Conservation (phyloP, 139 green algal species). For the Chlamydomonas sphaeroides region DNA sequence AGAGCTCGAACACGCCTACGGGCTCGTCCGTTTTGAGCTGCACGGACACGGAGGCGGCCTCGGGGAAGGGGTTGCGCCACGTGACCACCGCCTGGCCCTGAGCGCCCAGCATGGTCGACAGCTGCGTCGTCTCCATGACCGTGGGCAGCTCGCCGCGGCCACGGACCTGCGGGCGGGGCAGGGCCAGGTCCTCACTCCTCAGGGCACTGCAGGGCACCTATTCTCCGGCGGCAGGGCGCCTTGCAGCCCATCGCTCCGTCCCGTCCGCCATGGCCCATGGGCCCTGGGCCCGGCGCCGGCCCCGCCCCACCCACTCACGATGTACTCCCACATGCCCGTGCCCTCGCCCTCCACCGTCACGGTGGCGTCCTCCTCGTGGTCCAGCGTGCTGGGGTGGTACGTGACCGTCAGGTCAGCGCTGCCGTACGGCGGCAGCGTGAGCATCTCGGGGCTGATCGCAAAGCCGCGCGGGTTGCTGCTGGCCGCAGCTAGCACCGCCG, state of each 20-base stretch:
- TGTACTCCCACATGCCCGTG: conserved; percentile 57
- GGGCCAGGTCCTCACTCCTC: no score
- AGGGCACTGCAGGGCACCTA: no score
- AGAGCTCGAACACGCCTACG: conserved; percentile 19
- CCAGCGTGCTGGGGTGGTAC: conserved; percentile 61
- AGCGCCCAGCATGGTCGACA: conserved; percentile 35
- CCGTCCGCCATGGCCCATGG: no score
- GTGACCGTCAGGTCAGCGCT: conserved; percentile 41
- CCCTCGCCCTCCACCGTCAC: conserved; percentile 36
- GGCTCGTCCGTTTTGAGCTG: conserved; percentile 7
- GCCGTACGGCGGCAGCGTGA: conserved; percentile 46
- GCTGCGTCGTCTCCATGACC: conserved; percentile 22
- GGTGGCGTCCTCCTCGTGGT: conserved; percentile 43
- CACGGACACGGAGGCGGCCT: conserved; percentile 37
- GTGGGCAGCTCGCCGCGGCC: conserved; percentile 40
- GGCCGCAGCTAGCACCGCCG: conserved; percentile 10
- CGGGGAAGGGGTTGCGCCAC: conserved; percentile 66
- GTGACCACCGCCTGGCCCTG: conserved; percentile 19
- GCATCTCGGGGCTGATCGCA: conserved; percentile 10
- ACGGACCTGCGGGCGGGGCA: conserved; percentile 17
- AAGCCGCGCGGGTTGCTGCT: conserved; percentile 57
- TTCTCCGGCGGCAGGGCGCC: no score
- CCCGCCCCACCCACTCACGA: conserved; percentile 2
- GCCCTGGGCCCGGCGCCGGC: no score
- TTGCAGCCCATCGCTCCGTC: no score